These are phyloP conservation scores for Neurospora pannonica DNA, from an alignment of 495 filamentous ascomycete species.

Conservation along the genomic window DNA sequence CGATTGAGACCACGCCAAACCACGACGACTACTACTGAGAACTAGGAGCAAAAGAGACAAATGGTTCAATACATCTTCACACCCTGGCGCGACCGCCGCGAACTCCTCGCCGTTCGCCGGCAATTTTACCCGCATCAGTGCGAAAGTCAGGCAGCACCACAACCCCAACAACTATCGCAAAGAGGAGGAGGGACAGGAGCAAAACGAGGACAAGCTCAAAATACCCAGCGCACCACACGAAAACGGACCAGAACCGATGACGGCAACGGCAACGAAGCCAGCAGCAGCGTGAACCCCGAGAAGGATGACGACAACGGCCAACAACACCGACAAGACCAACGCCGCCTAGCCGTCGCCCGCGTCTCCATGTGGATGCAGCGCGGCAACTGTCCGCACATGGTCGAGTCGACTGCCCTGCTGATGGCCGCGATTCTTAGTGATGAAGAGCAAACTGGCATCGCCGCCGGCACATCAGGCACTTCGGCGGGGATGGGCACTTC, in stretches of 20 bases:
- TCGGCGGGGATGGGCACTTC: neutral
- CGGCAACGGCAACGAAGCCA: neutral
- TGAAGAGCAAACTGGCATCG: constrained; percentile 36
- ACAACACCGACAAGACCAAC: constrained; percentile 6
- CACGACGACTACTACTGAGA: neutral
- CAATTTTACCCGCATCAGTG: constrained; percentile 50
- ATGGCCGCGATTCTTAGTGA: constrained; percentile 67
- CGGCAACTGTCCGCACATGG: constrained; percentile 68
- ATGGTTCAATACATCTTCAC: constrained; percentile 75
- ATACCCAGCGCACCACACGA: neutral
- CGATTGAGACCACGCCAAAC: neutral
- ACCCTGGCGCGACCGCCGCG: constrained; percentile 59
- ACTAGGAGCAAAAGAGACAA: neutral
- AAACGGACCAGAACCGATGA: neutral
- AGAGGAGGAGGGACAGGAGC: neutral
- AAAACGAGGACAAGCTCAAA: neutral
- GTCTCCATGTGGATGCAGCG: constrained; percentile 52
- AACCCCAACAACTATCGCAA: neutral
- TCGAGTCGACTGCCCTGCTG: constrained; percentile 72
- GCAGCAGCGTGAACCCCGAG: neutral
- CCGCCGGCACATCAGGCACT: neutral
- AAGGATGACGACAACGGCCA: neutral
- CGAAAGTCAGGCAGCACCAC: neutral
- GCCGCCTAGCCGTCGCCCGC: constrained; percentile 34
- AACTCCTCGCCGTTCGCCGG: constrained; percentile 56